Conservation (phyloP, 495 filamentous ascomycete genomes). For the Podospora australis region DNA sequence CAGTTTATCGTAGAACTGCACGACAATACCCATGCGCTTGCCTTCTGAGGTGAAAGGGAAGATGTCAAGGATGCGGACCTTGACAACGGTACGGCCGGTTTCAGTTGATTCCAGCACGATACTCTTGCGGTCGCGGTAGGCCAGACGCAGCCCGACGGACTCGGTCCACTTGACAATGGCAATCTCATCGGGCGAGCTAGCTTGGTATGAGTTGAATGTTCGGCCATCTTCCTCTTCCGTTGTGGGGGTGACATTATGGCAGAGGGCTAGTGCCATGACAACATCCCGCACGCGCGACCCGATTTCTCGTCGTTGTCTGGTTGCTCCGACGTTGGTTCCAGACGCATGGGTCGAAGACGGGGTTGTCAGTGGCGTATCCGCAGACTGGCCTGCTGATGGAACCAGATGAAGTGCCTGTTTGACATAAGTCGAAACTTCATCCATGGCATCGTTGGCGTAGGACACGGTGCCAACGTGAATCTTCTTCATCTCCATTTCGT, state of each 20-base stretch:
- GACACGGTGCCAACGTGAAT: constrained; percentile 97
- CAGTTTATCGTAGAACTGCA: constrained; percentile 62
- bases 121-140: constrained; percentile 76
- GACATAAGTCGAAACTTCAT: constrained; percentile 83
- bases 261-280: constrained; percentile 83
- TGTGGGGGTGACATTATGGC: constrained; percentile 91
- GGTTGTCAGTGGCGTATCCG: constrained; percentile 52
- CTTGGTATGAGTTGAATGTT: constrained; percentile 82
- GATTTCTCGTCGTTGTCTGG: constrained; percentile 84
- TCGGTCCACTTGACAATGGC: constrained; percentile 97
- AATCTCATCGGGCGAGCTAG: constrained; percentile 95
- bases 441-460: constrained; percentile 97
- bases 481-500: constrained; percentile 98
- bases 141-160: constrained; percentile 77
- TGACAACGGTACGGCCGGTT: constrained; percentile 69
- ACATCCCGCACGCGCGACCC: constrained; percentile 87
- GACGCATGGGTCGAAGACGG: constrained; percentile 64
- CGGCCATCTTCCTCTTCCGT: constrained; percentile 73
- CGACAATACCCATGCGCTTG: constrained; percentile 97
- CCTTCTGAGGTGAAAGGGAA: constrained; percentile 98
- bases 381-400: constrained; percentile 24
- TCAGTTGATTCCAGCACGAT: constrained; percentile 78
- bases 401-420: constrained; percentile 66
- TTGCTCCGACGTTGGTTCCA: constrained; percentile 53
- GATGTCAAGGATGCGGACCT: constrained; percentile 84